Evolutionary conservation across 192 early-diverging fungal species (phyloP).

Genomic region (Gryganskiella cystojenkinii): DNA sequence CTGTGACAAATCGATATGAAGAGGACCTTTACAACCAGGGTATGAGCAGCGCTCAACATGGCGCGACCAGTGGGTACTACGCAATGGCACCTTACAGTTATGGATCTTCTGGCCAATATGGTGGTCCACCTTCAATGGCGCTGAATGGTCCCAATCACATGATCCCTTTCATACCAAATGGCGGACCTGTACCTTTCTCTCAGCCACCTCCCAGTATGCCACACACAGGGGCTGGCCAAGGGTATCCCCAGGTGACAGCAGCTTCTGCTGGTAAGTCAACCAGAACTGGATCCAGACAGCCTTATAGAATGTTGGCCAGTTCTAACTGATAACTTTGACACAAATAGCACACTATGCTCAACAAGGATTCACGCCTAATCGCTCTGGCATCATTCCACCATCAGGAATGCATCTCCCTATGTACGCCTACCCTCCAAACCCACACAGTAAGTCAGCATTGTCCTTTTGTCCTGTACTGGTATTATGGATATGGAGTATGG

Average conservation of each 20-base stretch:
- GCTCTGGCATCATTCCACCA: constrained; percentile 60
- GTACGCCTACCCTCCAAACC: constrained; percentile 59
- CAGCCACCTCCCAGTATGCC: constrained; percentile 41
- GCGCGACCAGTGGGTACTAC: constrained; percentile 56
- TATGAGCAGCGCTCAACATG: constrained; percentile 39
- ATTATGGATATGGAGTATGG: neutral
- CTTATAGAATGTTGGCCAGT: neutral
- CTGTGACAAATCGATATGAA: constrained; percentile 57
- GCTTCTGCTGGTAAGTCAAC: constrained; percentile 55
- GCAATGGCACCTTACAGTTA: constrained; percentile 47
- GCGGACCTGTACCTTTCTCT: constrained; percentile 33
- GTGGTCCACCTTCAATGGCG: constrained; percentile 59
- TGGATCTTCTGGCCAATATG: constrained; percentile 45
- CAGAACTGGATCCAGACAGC: neutral
- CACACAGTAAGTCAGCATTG: constrained; percentile 45
- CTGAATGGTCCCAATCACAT: constrained; percentile 58
- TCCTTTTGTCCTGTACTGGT: neutral
- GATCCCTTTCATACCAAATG: constrained; percentile 21
- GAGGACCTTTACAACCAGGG: constrained; percentile 59
- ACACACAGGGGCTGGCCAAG: constrained; percentile 57
- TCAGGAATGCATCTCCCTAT: constrained; percentile 63
- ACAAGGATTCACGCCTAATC: constrained; percentile 61
- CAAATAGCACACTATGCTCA: constrained; percentile 59
- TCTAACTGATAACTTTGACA: neutral
- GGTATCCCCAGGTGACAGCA: constrained; percentile 63